A percentile compares a stretch with the other conserved stretches of the same genome.
Conservation (phyloP, 192 early-diverging fungal genomes). For the Hyaloraphidium curvatum region DNA sequence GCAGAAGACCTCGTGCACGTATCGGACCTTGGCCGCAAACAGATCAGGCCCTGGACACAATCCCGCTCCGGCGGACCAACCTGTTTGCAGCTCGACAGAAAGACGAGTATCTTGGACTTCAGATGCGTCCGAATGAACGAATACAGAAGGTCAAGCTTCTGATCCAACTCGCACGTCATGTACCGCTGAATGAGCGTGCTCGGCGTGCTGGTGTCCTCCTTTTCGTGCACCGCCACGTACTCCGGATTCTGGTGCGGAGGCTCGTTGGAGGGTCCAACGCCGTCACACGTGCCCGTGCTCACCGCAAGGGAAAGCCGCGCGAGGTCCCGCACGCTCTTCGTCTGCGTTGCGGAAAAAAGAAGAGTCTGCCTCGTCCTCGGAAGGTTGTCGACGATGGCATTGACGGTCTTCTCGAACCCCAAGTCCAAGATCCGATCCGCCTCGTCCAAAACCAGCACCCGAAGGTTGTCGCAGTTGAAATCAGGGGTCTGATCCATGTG, state of each 20-base stretch:
- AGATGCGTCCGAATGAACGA: conserved; percentile 91
- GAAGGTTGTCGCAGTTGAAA: conserved; percentile 65
- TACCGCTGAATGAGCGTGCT: conserved; percentile 67
- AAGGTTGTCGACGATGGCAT: conserved; percentile 66
- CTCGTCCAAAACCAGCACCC: conserved; percentile 62
- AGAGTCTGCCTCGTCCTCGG: conserved; percentile 75
- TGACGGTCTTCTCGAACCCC: conserved; percentile 65
- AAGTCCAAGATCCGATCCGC: conserved; percentile 71
- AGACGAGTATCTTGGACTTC: conserved; percentile 74
- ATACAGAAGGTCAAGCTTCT: conserved; percentile 89
- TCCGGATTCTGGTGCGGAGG: conserved; percentile 71
- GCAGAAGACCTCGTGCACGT: conserved; percentile 86
- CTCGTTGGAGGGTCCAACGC: no score
- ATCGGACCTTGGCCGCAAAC: conserved; percentile 31
- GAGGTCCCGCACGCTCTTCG: conserved; percentile 84
- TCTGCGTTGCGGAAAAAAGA: conserved; percentile 95
- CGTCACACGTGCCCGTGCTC: no score
- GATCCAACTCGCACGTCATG: conserved; percentile 55
- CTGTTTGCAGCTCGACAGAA: conserved; percentile 92
- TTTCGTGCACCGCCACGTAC: conserved; percentile 87
- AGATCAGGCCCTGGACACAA: neutral
- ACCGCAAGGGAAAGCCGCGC: conserved; percentile 51
- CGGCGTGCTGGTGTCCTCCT: conserved; percentile 61
- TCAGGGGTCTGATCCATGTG: conserved; percentile 84
- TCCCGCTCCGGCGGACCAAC: conserved; percentile 15